Percentiles rank a stretch among this genome's conserved stretches.
These are phyloP conservation scores for Davidsoniella virescens DNA, from an alignment of 2,329 filamentous ascomycete genomes.

Conservation along the genomic window DNA sequence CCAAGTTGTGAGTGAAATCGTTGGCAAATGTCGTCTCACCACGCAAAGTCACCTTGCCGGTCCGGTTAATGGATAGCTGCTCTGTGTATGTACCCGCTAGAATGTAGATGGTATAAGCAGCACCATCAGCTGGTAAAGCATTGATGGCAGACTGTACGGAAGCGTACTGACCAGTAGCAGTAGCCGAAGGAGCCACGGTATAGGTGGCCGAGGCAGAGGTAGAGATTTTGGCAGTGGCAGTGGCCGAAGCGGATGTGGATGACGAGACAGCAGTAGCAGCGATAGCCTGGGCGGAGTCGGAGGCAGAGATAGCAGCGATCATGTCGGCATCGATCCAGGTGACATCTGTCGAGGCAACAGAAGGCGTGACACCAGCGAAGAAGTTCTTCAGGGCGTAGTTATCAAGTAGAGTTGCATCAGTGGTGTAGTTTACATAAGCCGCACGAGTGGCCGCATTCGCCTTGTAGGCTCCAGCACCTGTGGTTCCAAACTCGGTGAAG, in stretches of 20 bases:
- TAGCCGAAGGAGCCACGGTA: conserved; percentile 7
- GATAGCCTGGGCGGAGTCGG: background rate
- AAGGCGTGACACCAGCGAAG: conserved; percentile 21
- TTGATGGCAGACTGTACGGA: conserved; percentile 17
- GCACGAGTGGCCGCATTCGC: conserved; percentile 21
- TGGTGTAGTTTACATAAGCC: conserved; percentile 21
- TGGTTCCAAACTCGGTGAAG: conserved; percentile 27
- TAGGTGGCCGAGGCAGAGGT: background rate
- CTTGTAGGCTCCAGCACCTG: conserved; percentile 24
- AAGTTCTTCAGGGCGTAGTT: conserved; percentile 21
- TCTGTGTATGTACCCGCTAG: conserved; percentile 39
- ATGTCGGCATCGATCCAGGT: conserved; percentile 24
- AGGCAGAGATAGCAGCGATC: conserved; percentile 13
- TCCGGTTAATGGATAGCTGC: conserved; percentile 38
- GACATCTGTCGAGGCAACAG: conserved; percentile 20
- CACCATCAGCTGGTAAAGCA: conserved; percentile 15
- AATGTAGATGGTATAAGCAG: conserved; percentile 22
- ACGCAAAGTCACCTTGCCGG: conserved; percentile 36
- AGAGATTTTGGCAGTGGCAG: background rate
- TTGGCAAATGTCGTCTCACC: conserved; percentile 39
- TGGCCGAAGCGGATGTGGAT: background rate
- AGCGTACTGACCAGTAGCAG: conserved; percentile 15
- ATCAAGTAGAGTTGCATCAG: conserved; percentile 20
- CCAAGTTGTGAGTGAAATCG: conserved; percentile 38
- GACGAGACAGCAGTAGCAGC: background rate